A percentile compares a stretch with the other conserved stretches of the same genome.
Evolutionary conservation across 768 basidiomycete genomes (phyloP).

Genomic region (Rhodotorula graminis): DNA sequence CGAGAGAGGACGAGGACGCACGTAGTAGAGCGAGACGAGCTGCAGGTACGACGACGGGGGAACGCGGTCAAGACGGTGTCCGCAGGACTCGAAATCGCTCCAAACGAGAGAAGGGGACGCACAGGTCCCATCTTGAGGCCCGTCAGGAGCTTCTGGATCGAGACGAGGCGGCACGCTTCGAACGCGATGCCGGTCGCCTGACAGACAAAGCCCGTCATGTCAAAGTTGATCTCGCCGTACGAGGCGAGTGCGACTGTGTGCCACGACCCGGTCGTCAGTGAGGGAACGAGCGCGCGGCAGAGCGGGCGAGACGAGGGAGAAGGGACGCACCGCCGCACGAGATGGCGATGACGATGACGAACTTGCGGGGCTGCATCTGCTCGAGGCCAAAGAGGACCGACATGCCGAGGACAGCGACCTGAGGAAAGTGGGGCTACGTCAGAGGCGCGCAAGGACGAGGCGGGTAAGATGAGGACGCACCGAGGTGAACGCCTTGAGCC

Average conservation of each 20-base stretch:
- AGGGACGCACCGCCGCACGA: slow-evolving; percentile 61
- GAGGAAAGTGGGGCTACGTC: not conserved
- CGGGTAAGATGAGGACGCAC: slow-evolving; percentile 52
- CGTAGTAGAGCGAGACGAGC: slow-evolving; percentile 77
- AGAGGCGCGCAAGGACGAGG: not conserved
- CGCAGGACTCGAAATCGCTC: slow-evolving; percentile 66
- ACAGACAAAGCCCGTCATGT: slow-evolving; percentile 76
- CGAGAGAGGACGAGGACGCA: not conserved
- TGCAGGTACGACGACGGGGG: not conserved
- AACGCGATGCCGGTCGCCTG: slow-evolving; percentile 85
- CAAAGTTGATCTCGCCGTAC: slow-evolving; percentile 78
- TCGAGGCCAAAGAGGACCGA: slow-evolving; percentile 85
- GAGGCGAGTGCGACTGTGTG: slow-evolving; percentile 70
- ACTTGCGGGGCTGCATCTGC: slow-evolving; percentile 75
- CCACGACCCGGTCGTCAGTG: slow-evolving; percentile 42
- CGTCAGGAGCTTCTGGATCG: slow-evolving; percentile 91
- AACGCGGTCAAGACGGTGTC: not conserved
- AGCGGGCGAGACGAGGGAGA: not conserved
- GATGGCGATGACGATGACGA: slow-evolving; percentile 81
- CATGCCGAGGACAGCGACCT: slow-evolving; percentile 55
- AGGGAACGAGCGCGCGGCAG: not conserved
- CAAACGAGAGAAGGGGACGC: slow-evolving; percentile 41
- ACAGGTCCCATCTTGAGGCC: slow-evolving; percentile 97
- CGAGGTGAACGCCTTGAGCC: slow-evolving; percentile 72
- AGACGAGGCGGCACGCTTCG: slow-evolving; percentile 83